Percentiles rank a stretch among this genome's conserved stretches.
Conservation (phyloP, 208 protist genomes). For the Trypanosoma mega region DNA sequence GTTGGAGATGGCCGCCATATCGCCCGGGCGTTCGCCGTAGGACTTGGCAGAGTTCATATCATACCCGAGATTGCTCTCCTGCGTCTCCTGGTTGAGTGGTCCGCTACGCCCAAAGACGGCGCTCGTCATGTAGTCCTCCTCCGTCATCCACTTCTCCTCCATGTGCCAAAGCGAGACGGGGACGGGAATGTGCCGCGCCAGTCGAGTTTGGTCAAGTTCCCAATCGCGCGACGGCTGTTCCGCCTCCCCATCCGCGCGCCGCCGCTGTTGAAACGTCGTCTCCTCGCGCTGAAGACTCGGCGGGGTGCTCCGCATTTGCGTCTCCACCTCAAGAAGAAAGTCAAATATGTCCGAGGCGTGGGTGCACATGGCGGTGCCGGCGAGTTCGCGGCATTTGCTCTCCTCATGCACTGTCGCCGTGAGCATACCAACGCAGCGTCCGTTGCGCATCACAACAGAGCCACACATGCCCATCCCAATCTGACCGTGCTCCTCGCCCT, state of each 20-base stretch:
- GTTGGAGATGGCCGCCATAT: conserved; percentile 55
- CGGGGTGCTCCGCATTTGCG: conserved; percentile 79
- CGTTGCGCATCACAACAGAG: conserved; percentile 84
- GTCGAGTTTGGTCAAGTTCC: conserved; percentile 75
- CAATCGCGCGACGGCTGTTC: conserved; percentile 43
- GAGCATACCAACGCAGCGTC: conserved; percentile 91
- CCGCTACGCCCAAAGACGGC: conserved; percentile 80
- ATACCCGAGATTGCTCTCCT: conserved; percentile 81
- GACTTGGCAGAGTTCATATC: conserved; percentile 85
- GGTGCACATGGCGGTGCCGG: conserved; percentile 88
- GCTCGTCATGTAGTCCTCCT: conserved; percentile 86
- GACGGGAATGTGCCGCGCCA: conserved; percentile 83
- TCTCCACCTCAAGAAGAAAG: conserved; percentile 89
- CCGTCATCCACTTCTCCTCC: conserved; percentile 89
- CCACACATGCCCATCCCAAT: conserved; percentile 92
- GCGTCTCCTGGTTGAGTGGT: conserved; percentile 85
- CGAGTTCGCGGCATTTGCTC: conserved; percentile 73
- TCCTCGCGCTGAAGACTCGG: conserved; percentile 58
- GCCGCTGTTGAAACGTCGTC: conserved; percentile 64
- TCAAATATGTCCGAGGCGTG: conserved; percentile 85
- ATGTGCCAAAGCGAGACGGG: conserved; percentile 86
- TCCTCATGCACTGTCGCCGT: conserved; percentile 87
- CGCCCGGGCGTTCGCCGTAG: conserved; percentile 70
- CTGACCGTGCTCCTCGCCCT: conserved; percentile 59
- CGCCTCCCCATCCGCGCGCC: conserved; percentile 42